Percentiles rank a stretch among this genome's conserved stretches.
Evolutionary conservation across 108 stramenopile genomes (phyloP).

Genomic region (Skeletonema marinoi): DNA sequence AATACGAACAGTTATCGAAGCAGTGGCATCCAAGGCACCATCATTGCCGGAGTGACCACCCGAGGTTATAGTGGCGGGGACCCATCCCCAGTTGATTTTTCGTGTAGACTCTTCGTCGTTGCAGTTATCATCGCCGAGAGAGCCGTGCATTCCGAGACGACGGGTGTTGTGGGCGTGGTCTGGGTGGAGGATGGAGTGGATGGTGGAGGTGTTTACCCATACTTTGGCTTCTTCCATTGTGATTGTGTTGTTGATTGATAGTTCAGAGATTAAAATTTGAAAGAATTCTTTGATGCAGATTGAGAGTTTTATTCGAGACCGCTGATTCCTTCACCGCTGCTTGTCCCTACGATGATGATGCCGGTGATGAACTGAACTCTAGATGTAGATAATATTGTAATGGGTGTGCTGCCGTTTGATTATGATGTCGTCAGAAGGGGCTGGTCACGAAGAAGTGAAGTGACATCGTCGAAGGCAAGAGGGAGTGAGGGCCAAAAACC

Average conservation of each 20-base stretch:
- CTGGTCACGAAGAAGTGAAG: too few relatives aligned
- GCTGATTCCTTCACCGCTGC: too few relatives aligned
- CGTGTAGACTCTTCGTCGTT: background rate
- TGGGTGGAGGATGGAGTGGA: conserved; percentile 22
- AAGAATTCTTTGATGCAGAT: background rate
- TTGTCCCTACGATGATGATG: too few relatives aligned
- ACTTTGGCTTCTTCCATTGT: conserved; percentile 21
- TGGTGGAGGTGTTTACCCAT: conserved; percentile 18
- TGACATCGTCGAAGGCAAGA: too few relatives aligned
- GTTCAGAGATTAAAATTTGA: too few relatives aligned
- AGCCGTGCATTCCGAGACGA: conserved; percentile 9
- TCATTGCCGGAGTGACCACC: conserved; percentile 6
- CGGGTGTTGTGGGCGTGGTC: background rate
- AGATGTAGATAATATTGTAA: too few relatives aligned
- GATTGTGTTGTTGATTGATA: too few relatives aligned
- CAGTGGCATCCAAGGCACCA: conserved; percentile 5
- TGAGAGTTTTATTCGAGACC: background rate
- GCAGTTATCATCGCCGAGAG: background rate
- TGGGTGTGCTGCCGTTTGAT: too few relatives aligned
- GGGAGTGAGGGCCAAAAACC: too few relatives aligned
- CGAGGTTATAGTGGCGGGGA: conserved; percentile 14
- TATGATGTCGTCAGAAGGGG: too few relatives aligned
- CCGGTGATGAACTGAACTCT: too few relatives aligned
- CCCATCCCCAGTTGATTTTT: conserved; percentile 48
- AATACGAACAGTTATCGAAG: conserved; percentile 13